phyloP scores from a whole-genome alignment of 116 monocot species.

The Thalassia testudinum region DNA sequence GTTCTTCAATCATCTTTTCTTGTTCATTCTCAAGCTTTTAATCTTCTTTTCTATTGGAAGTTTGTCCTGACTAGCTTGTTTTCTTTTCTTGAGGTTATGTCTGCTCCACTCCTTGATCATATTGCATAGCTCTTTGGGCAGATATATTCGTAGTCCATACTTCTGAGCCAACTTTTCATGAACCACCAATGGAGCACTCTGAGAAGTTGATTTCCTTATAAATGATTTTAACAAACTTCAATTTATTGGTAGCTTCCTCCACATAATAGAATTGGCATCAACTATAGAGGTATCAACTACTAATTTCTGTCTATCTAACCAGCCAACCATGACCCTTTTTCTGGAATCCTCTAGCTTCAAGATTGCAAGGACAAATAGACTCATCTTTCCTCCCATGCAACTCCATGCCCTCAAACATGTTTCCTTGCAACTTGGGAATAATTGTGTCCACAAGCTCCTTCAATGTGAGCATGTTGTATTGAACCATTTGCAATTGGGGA shows the following conservation, averaged over 20 bases:
- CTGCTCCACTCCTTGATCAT: not conserved
- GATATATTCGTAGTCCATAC: slow-evolving; percentile 33
- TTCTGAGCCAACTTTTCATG: slow-evolving; percentile 54
- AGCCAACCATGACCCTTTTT: slow-evolving; percentile 34
- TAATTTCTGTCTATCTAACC: slow-evolving; percentile 38
- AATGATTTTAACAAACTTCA: slow-evolving; percentile 69
- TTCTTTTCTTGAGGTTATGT: too few relatives aligned
- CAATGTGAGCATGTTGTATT: slow-evolving; percentile 34
- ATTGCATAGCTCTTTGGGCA: slow-evolving; percentile 23
- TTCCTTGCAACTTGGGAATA: slow-evolving; percentile 25
- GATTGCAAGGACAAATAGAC: too few relatives aligned
- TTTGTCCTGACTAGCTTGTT: too few relatives aligned
- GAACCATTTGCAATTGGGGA: too few relatives aligned
- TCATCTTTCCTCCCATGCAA: slow-evolving; percentile 42
- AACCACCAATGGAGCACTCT: slow-evolving; percentile 58
- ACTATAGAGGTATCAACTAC: slow-evolving; percentile 32
- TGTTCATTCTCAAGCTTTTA: not conserved
- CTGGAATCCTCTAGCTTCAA: slow-evolving; percentile 23
- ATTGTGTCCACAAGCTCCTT: slow-evolving; percentile 47
- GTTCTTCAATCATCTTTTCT: slow-evolving; percentile 13
- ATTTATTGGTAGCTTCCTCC: slow-evolving; percentile 46
- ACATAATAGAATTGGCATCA: slow-evolving; percentile 35
- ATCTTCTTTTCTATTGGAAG: too few relatives aligned
- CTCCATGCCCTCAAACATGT: slow-evolving; percentile 39
- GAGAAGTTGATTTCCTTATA: slow-evolving; percentile 53